These are phyloP conservation scores for Musa beccarii DNA, from an alignment of 176 grass and related monocot species.

Conservation along the genomic window DNA sequence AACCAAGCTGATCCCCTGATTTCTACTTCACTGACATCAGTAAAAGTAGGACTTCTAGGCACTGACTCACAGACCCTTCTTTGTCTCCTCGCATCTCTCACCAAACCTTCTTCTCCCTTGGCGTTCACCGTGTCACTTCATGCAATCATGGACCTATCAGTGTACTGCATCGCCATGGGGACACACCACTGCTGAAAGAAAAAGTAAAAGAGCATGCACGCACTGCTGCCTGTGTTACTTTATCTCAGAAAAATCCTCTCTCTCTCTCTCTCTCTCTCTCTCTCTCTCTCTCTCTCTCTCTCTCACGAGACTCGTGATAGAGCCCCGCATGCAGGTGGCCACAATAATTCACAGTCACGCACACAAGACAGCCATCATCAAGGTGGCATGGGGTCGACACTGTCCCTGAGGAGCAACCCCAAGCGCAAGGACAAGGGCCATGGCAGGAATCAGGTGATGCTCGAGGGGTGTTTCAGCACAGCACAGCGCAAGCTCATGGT, in stretches of 20 bases:
- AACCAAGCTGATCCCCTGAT: too few species aligned
- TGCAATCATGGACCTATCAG: background rate
- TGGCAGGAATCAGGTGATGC: background rate
- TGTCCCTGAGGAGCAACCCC: background rate
- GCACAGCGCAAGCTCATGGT: too few species aligned
- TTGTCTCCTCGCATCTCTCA: background rate
- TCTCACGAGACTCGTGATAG: slow-evolving; percentile 10
- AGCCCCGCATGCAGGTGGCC: slow-evolving; percentile 14
- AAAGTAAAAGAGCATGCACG: background rate
- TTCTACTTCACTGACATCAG: too few species aligned
- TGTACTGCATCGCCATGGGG: background rate
- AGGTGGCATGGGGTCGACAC: background rate
- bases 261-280: background rate
- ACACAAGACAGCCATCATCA: slow-evolving; percentile 5
- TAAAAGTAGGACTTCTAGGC: too few species aligned
- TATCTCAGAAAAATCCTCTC: background rate
- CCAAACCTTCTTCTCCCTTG: background rate
- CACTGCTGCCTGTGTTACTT: background rate
- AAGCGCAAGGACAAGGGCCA: background rate
- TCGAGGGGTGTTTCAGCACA: too few species aligned
- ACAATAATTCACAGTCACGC: slow-evolving; percentile 6
- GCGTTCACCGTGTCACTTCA: too few species aligned
- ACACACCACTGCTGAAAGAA: background rate
- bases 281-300: background rate
- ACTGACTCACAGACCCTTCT: background rate